Percentiles rank a stretch among this genome's conserved stretches.
phyloP scores from a whole-genome alignment of 306 rosid species.

The Styphnolobium japonicum region DNA sequence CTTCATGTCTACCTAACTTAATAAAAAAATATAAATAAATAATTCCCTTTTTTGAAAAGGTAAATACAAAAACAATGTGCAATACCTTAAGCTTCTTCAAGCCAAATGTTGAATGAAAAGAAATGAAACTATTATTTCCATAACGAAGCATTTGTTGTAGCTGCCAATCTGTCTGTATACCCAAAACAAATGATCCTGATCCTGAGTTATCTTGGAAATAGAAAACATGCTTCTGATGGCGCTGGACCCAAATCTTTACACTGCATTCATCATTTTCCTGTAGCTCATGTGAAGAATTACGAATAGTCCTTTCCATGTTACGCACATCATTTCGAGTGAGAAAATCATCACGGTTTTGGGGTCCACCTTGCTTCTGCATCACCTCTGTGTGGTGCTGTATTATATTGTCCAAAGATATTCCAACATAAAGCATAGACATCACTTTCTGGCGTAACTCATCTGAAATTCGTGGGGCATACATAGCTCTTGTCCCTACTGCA shows the following conservation, averaged over 20 bases:
- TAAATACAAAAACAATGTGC: background rate
- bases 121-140: slow-evolving; percentile 56
- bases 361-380: slow-evolving; percentile 71
- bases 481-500: slow-evolving; percentile 85
- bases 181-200: slow-evolving; percentile 59
- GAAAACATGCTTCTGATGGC: slow-evolving; percentile 64
- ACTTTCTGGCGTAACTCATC: slow-evolving; percentile 82
- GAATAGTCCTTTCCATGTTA: slow-evolving; percentile 75
- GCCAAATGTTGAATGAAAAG: slow-evolving; percentile 67
- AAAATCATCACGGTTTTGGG: slow-evolving; percentile 74
- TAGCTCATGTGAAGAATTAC: slow-evolving; percentile 55
- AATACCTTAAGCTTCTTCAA: slow-evolving; percentile 68
- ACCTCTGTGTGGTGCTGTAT: slow-evolving; percentile 64
- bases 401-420: slow-evolving; percentile 64
- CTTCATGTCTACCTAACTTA: background rate
- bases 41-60: slow-evolving; percentile 14
- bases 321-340: slow-evolving; percentile 78
- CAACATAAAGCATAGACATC: slow-evolving; percentile 69
- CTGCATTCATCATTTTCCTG: slow-evolving; percentile 55
- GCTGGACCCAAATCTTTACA: slow-evolving; percentile 68
- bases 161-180: slow-evolving; percentile 88
- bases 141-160: slow-evolving; percentile 70
- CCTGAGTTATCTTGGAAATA: slow-evolving; percentile 51
- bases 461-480: slow-evolving; percentile 83
- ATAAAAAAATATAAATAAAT: background rate